These are phyloP conservation scores for Hansenula lynferdii DNA, from an alignment of 1,139 yeast genomes.

Conservation along the genomic window DNA sequence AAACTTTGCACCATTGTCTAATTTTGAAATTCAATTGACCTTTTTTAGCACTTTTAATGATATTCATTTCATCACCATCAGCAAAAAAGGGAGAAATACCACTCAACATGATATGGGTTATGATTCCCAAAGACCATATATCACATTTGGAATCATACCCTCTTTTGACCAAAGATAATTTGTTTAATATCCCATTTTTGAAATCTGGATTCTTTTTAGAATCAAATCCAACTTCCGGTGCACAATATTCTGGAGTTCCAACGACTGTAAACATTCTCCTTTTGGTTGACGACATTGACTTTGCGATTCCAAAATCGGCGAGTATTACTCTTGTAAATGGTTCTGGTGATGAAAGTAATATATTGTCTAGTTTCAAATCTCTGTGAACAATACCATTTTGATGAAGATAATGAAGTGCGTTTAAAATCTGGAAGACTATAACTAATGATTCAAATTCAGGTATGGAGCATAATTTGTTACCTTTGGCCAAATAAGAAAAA, in stretches of 20 bases:
- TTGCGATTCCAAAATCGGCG: constrained; percentile 69
- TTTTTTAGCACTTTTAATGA: constrained; percentile 32
- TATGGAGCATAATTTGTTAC: constrained; percentile 34
- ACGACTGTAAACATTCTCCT: constrained; percentile 50
- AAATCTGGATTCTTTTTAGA: constrained; percentile 19
- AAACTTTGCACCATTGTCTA: constrained; percentile 37
- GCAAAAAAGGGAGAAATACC: constrained; percentile 62
- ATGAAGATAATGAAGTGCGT: constrained; percentile 53
- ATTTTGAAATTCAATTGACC: constrained; percentile 38
- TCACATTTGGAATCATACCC: constrained; percentile 58
- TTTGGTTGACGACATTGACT: constrained; percentile 26
- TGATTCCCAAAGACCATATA: constrained; percentile 63
- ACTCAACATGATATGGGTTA: constrained; percentile 48
- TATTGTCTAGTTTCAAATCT: constrained; percentile 52
- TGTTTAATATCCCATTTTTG: constrained; percentile 3
- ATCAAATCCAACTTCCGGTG: constrained; percentile 56
- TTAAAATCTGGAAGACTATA: constrained; percentile 50
- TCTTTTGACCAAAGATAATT: constrained; percentile 9
- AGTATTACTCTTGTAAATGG: constrained; percentile 47
- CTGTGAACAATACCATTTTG: constrained; percentile 45
- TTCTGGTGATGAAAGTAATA: constrained; percentile 45
- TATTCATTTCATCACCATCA: constrained; percentile 33
- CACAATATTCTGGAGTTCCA: constrained; percentile 66
- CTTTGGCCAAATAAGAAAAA: constrained; percentile 51
- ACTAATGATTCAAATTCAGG: constrained; percentile 51